Conservation (phyloP, 352 stramenopile genomes). For the Phytopythium montanum region DNA sequence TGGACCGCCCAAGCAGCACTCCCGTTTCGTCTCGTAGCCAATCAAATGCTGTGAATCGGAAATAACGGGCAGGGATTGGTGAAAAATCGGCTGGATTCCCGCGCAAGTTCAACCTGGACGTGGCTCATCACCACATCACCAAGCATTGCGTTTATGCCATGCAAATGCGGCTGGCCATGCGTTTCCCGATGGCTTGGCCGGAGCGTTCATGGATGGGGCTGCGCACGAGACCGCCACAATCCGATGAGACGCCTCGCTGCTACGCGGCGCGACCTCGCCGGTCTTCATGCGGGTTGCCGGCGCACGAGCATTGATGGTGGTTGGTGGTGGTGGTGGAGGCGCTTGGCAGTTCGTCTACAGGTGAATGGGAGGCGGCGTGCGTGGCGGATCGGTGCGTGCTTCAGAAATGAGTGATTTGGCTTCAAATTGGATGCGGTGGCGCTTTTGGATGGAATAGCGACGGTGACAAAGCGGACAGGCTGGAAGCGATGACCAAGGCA, state of each 20-base stretch:
- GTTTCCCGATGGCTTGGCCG: neutral
- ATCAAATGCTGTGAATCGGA: neutral
- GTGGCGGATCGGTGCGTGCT: neutral
- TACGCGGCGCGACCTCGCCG: neutral
- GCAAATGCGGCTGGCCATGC: neutral
- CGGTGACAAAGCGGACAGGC: no score
- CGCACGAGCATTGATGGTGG: neutral
- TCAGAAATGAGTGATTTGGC: neutral
- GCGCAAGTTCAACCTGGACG: slow-evolving; percentile 3
- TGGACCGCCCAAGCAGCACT: slow-evolving; percentile 4
- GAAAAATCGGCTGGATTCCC: slow-evolving; percentile 4
- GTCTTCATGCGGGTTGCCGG: neutral
- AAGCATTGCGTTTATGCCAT: slow-evolving; percentile 3
- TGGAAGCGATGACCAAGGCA: neutral
- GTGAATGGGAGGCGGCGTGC: neutral
- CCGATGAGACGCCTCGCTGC: neutral
- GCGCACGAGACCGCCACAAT: neutral
- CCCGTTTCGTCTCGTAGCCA: neutral
- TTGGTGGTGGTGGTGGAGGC: neutral
- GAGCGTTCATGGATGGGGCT: slow-evolving; percentile 2
- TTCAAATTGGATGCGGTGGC: neutral
- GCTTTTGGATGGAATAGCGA: neutral
- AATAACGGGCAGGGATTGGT: neutral
- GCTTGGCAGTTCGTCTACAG: neutral
- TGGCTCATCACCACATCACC: neutral